Evolutionary conservation across 202 grass and related monocot genomes (phyloP), one percentile per base, ranked within the genome.

Genomic region (Hordeum pubiflorum): DNA sequence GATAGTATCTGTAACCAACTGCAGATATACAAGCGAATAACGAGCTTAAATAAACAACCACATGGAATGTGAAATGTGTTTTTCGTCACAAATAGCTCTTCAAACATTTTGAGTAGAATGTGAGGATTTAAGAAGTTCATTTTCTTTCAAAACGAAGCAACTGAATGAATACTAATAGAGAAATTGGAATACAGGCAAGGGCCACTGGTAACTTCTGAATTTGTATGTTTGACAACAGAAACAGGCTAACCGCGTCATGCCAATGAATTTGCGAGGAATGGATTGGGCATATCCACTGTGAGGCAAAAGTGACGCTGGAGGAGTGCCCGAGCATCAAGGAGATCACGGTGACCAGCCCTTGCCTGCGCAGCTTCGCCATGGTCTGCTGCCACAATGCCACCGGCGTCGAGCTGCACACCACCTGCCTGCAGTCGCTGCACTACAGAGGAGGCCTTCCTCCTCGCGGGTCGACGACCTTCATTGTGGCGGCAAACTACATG

Each of bases 371-470:
- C 8, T 74, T 74, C 72, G 9, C 72, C 50, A 21, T 74, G 27
- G 1, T 20, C 48, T 74, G 50, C 74, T 77, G 75, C 75, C 75
- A 78, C 75, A 43, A 76, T 5, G 58, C 39, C 75, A 39, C 0
- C 14, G 22, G 13, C 58, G 39, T 78, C 24, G 39, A 33, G 4
- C 37, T 78, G 10, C 23, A 9, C 15, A 20, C 75, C 4, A 10
- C 39, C 23, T 33, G 15, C 58, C 38, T 78, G 5, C 15, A 18
- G 15, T 63, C 58, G 39, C 58, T 78, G 24, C 75, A 23, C 14
- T 78, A 63, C 58, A 63, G 31, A 63, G 75, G 39, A 5, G 3
- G 39, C 23, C 75, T 78, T 8, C 32, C 61, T 11, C 57, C 58
- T 1, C 6, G 37, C 14, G 20, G 3, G 2, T n/a, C 58, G 7